These are phyloP conservation scores for Cercospora nicotianae DNA, from an alignment of 2,329 filamentous ascomycete species.

Conservation along the genomic window DNA sequence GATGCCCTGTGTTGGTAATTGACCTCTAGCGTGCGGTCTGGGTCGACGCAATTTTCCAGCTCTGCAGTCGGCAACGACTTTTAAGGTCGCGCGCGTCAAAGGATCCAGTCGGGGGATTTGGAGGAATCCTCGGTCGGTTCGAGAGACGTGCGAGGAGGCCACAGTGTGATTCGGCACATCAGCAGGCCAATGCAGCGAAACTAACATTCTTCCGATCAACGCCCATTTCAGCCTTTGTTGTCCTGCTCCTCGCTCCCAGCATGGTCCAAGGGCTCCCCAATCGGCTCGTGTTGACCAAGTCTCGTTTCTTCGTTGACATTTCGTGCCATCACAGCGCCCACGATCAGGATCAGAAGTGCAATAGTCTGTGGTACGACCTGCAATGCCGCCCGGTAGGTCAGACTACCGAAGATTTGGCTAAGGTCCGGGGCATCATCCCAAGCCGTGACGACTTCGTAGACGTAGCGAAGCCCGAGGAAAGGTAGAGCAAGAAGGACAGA, in stretches of 20 bases:
- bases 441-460: constrained; percentile 11
- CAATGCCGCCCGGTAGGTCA: constrained; percentile 7
- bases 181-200: background rate
- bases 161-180: background rate
- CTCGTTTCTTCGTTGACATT: constrained; percentile 5
- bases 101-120: no score
- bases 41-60: no score
- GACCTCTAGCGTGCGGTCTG: no score
- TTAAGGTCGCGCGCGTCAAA: no score
- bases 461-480: constrained; percentile 11
- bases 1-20: no score
- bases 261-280: background rate
- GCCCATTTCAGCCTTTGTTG: background rate
- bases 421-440: constrained; percentile 9
- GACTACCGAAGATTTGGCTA: constrained; percentile 8
- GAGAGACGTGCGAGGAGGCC: no score
- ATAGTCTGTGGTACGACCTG: constrained; percentile 8
- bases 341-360: constrained; percentile 12
- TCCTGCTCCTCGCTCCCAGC: background rate
- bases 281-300: background rate
- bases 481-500: constrained; percentile 12
- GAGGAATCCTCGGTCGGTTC: no score
- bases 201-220: no score
- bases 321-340: constrained; percentile 11
- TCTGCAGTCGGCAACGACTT: no score